These are phyloP conservation scores for Candida saitoana DNA, from an alignment of 805 yeast genomes.

Conservation along the genomic window DNA sequence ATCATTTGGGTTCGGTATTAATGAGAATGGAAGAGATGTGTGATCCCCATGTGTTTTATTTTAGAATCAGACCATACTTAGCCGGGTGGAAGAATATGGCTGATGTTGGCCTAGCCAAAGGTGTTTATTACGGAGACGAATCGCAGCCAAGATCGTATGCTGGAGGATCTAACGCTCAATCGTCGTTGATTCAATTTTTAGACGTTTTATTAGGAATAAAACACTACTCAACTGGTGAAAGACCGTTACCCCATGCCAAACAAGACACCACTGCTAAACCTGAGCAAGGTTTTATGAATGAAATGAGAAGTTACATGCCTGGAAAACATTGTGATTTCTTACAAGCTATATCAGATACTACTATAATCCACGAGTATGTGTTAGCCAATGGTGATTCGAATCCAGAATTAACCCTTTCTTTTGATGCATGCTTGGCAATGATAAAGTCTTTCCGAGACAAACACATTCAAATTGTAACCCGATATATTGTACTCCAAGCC, in stretches of 20 bases:
- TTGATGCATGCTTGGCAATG: constrained; percentile 89
- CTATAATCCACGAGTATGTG: constrained; percentile 66
- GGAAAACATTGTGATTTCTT: constrained; percentile 76
- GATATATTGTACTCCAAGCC: constrained; percentile 81
- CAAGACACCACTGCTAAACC: constrained; percentile 9
- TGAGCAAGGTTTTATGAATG: constrained; percentile 58
- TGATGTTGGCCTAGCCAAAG: constrained; percentile 70
- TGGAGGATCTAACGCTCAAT: constrained; percentile 95
- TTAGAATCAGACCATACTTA: constrained; percentile 78
- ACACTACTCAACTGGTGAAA: constrained; percentile 73
- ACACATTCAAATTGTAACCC: constrained; percentile 87
- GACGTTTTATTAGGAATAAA: constrained; percentile 73
- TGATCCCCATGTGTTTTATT: constrained; percentile 89
- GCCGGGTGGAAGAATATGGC: constrained; percentile 96
- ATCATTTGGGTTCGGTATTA: constrained; percentile 64
- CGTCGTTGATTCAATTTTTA: constrained; percentile 81
- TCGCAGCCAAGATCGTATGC: constrained; percentile 51
- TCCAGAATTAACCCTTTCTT: constrained; percentile 63
- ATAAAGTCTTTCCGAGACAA: constrained; percentile 84
- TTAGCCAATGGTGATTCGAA: constrained; percentile 29
- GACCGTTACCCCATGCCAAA: constrained; percentile 25
- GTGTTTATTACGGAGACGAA: constrained; percentile 74
- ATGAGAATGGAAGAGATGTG: constrained; percentile 89
- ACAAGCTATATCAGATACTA: constrained; percentile 50
- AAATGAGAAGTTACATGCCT: constrained; percentile 91